Base-by-base conservation (phyloP, 1,284 basidiomycete species). In the Ganoderma boninense region DNA sequence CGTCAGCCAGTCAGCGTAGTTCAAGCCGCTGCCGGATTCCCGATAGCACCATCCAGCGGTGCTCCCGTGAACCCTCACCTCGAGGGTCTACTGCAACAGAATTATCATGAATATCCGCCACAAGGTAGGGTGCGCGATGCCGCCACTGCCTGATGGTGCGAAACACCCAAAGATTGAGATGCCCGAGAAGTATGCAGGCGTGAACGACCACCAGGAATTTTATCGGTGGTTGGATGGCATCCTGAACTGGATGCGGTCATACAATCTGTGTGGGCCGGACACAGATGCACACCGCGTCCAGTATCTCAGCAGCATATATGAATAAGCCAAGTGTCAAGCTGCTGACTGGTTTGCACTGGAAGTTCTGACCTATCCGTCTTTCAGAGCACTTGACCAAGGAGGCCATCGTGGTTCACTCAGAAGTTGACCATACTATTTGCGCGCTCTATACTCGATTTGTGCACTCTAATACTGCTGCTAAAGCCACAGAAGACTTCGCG, bases 141-240 rank as follows among this genome's bases (percentile, higher is more conserved):
- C 67, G 0, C 32, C 59, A 4, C 13, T 68, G 2, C 62, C 67
- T 1, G 40, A 23, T 1, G 62, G 67, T 2, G 62, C 46, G 20
- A 68, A 68, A 29, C 52, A 63, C 10, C 67, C 67, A 2, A 68
- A 68, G 26, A 59, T 64, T 35, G 67, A 68, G 6, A 18, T 44
- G 11, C 67, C 62, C 0, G 18, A 20, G 2, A 68, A 68, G 32
- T 68, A 64, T 23, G 11, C 52, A 0, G 65, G 65, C 1, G 11
- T 32, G 0, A 46, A 62, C 16, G 60, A 67, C 13, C 60, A 67
- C 18, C 40, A 67, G 7, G 20, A 4, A 7, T 62, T 67, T 23
- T 35, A 38, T 2, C 35, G 13, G 1, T 67, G 65, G 65, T n/a
- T 67, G 11, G 65, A 67, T 23, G 46, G 49, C 14, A n/a, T 52